A percentile compares a stretch with the other conserved stretches of the same genome.
These are phyloP conservation scores for Neonectria ditissima DNA, from an alignment of 2,329 filamentous ascomycete genomes.

Conservation along the genomic window DNA sequence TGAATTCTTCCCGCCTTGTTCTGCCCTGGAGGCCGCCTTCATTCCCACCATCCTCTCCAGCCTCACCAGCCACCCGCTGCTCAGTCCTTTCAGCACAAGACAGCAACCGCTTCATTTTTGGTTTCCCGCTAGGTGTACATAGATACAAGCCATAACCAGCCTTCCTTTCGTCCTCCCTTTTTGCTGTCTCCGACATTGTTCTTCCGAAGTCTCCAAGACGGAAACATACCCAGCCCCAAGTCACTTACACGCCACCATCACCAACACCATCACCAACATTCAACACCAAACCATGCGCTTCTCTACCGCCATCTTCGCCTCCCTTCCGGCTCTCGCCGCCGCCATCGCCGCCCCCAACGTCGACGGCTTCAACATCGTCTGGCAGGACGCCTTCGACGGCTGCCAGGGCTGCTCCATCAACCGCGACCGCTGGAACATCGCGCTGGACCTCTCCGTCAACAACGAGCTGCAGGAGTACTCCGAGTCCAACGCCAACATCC, in stretches of 20 bases:
- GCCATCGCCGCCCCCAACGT: constrained; percentile 55
- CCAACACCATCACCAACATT: neutral
- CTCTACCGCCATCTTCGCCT: constrained; percentile 36
- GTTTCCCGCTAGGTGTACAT: neutral
- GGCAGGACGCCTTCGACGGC: constrained; percentile 60
- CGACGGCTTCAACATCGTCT: constrained; percentile 56
- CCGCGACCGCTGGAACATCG: constrained; percentile 58
- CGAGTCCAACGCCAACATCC: constrained; percentile 57
- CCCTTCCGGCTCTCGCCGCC: constrained; percentile 42
- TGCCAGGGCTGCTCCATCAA: constrained; percentile 53
- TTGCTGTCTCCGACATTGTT: neutral
- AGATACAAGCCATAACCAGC: neutral
- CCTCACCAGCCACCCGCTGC: neutral
- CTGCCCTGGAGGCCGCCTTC: constrained; percentile 21
- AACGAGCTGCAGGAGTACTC: constrained; percentile 63
- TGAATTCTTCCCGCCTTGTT: constrained; percentile 3
- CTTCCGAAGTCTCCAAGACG: neutral
- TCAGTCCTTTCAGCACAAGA: neutral
- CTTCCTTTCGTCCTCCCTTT: neutral
- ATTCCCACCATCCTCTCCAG: constrained; percentile 1
- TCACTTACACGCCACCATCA: constrained; percentile 23
- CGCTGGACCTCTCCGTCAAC: constrained; percentile 59
- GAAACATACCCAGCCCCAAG: neutral
- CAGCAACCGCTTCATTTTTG: neutral
- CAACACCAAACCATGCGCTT: constrained; percentile 42